phyloP scores from a whole-genome alignment of 257 asterid species.

The Haberlea rhodopensis region DNA sequence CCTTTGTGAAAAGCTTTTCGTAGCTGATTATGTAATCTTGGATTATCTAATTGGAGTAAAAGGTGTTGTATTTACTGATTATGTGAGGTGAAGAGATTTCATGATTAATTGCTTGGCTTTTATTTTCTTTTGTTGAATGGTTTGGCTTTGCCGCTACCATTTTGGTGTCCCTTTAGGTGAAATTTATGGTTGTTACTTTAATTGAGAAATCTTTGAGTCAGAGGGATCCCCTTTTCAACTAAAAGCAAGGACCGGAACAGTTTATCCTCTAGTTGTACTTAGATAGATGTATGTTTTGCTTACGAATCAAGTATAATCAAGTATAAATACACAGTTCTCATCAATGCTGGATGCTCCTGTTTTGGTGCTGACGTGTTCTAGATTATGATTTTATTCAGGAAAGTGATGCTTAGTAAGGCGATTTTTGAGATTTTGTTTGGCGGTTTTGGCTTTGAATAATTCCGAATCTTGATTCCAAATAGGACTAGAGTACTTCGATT shows the following conservation, averaged over 20 bases:
- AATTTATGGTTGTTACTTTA: neutral
- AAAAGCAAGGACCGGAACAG: no score
- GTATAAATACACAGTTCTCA: neutral
- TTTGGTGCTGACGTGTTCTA: neutral
- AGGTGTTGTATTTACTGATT: conserved; percentile 23
- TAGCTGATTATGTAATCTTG: conserved; percentile 15
- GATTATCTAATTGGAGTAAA: conserved; percentile 14
- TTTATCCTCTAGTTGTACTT: neutral
- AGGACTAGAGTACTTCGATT: conserved; percentile 3
- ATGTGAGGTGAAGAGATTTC: conserved; percentile 1
- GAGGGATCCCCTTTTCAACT: neutral
- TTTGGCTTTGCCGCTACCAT: neutral
- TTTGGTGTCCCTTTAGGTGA: conserved; percentile 8
- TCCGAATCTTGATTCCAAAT: neutral
- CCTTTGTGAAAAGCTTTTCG: conserved; percentile 7
- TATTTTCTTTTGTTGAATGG: conserved; percentile 8
- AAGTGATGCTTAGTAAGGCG: neutral
- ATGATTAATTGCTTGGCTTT: conserved; percentile 1
- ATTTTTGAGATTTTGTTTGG: conserved; percentile 3
- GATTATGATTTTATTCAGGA: neutral
- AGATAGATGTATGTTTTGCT: neutral
- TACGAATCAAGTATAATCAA: neutral
- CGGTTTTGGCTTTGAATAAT: neutral
- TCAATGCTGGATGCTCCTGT: neutral
- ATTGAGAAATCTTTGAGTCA: conserved; percentile 6